Base-by-base conservation (phyloP, 345 rosid species). In the Capsella bursapastoris region DNA sequence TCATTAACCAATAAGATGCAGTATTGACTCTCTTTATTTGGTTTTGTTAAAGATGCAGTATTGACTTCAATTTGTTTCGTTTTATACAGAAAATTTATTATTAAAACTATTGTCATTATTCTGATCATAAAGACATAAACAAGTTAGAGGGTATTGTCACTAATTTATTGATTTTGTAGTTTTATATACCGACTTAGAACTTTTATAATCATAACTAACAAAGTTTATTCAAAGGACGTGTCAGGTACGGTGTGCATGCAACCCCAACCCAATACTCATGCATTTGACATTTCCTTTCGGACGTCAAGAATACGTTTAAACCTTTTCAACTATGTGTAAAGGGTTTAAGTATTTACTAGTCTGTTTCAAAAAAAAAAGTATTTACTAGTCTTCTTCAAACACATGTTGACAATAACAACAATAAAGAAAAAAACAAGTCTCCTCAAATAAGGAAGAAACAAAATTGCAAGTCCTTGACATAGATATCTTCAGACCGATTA, bases 201-300 rank as follows among this genome's bases (percentile, higher is more conserved):
- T 22, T 56, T 31, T 43, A 68, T 31, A 51, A 37, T 22, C n/a
- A 38, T 25, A 12, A 31, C 9, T 45, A 44, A 18, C 35, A 25
- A 25, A 14, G n/a, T 35, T 9, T 4, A 3, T 11, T 62, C 34
- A 51, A 40, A 50, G 50, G 67, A 71, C 74, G 52, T 71, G 50
- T 38, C 10, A 60, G 32, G 68, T 71, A 37, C 66, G 45, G 56
- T 57, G 57, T 45, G 66, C 64, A 59, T 59, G 64, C 48, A 59
- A 38, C 31, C 66, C 66, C 58, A 38, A 58, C 48, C 66, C 37
- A 48, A 47, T 14, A 35, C 37, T 68, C 47, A 34, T 58, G 74
- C 74, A 32, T 70, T 70, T 57, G 56, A 57, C 22, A 55, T 43
- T 38, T 66, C 18, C 16, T 51, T 66, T 13, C n/a, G 27, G 66